phyloP scores from a whole-genome alignment of 2,329 filamentous ascomycete genomes.

The Ascosphaera apis region DNA sequence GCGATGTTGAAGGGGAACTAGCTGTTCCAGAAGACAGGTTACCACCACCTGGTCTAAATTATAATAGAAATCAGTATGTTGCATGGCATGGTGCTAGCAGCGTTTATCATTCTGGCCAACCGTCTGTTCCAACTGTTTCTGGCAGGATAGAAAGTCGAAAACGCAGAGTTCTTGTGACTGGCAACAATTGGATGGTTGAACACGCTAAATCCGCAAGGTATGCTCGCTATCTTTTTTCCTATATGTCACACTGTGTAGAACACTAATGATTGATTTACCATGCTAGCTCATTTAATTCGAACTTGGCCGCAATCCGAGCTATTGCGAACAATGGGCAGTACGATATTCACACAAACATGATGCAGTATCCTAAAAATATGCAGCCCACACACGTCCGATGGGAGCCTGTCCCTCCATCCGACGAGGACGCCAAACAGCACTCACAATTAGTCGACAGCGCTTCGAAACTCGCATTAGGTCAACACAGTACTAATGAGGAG shows the following conservation, averaged over 20 bases:
- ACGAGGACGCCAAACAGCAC: conserved; percentile 9
- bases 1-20: conserved; percentile 66
- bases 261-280: neutral
- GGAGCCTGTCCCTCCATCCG: conserved; percentile 39
- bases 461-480: conserved; percentile 11
- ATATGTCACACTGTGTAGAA: conserved; percentile 5
- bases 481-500: conserved; percentile 12
- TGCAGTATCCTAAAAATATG: conserved; percentile 71
- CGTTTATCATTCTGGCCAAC: conserved; percentile 70
- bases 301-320: conserved; percentile 43
- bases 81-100: conserved; percentile 94
- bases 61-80: conserved; percentile 98
- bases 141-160: conserved; percentile 66
- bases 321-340: conserved; percentile 57
- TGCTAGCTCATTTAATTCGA: conserved; percentile 42
- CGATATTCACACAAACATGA: conserved; percentile 77
- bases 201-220: conserved; percentile 82
- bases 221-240: conserved; percentile 9
- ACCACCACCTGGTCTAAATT: conserved; percentile 53
- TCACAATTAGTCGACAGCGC: conserved; percentile 12
- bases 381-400: conserved; percentile 74
- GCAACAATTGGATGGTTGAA: conserved; percentile 90
- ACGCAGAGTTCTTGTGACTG: conserved; percentile 67
- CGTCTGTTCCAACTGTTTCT: conserved; percentile 49
- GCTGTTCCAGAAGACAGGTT: conserved; percentile 74